Conservation (phyloP, 352 stramenopile species). For the Phytophthora idaei region DNA sequence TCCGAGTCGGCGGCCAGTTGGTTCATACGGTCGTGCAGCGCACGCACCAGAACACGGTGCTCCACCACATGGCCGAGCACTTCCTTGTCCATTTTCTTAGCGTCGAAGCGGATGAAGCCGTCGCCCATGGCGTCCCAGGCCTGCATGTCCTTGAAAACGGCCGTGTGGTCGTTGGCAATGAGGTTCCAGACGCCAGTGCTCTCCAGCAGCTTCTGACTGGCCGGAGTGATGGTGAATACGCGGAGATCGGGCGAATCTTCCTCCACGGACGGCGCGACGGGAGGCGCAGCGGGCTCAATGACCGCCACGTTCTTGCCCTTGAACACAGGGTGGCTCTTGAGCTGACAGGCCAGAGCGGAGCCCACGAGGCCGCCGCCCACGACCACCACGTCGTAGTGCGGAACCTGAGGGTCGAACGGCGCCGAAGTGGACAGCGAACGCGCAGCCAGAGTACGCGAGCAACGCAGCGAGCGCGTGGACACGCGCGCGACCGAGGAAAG, state of each 20-base stretch:
- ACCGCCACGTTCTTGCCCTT: slow-evolving; percentile 81
- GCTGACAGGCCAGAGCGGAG: slow-evolving; percentile 76
- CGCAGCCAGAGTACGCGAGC: slow-evolving; percentile 9
- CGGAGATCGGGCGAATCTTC: slow-evolving; percentile 83
- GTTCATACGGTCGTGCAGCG: slow-evolving; percentile 87
- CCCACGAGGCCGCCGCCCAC: slow-evolving; percentile 87
- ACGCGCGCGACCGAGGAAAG: slow-evolving; percentile 30
- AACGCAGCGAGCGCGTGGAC: slow-evolving; percentile 29
- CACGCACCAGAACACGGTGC: slow-evolving; percentile 86
- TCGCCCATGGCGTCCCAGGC: slow-evolving; percentile 91
- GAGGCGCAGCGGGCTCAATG: slow-evolving; percentile 64
- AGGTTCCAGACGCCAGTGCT: slow-evolving; percentile 78
- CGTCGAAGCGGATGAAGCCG: slow-evolving; percentile 89
- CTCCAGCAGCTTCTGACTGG: slow-evolving; percentile 82
- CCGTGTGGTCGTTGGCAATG: slow-evolving; percentile 56
- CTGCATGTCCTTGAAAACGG: slow-evolving; percentile 90
- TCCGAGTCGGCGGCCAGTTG: slow-evolving; percentile 51
- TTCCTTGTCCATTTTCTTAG: slow-evolving; percentile 58
- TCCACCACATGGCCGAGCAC: slow-evolving; percentile 87
- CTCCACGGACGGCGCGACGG: slow-evolving; percentile 45
- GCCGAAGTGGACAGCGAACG: slow-evolving; percentile 30
- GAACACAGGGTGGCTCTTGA: slow-evolving; percentile 81
- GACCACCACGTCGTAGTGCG: slow-evolving; percentile 82
- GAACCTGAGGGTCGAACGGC: slow-evolving; percentile 38
- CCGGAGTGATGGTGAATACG: slow-evolving; percentile 91